Conservation (phyloP, 257 asterid species). For the Lantana camara region DNA sequence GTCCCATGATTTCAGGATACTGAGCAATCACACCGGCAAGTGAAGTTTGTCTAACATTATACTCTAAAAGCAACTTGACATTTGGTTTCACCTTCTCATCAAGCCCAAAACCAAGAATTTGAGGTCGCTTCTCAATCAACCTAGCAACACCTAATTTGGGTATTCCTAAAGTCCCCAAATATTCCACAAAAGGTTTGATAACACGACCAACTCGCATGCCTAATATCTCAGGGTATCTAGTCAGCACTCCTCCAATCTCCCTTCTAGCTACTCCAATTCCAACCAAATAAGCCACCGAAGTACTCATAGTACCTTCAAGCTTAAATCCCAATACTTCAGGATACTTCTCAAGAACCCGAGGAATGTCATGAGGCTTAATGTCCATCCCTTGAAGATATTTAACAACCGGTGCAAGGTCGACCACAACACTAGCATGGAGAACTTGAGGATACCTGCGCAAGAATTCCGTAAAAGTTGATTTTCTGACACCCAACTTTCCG, state of each 20-base stretch:
- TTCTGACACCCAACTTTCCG: conserved; percentile 84
- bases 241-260: conserved; percentile 79
- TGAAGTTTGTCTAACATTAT: conserved; percentile 57
- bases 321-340: conserved; percentile 93
- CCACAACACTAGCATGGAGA: conserved; percentile 95
- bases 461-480: conserved; percentile 78
- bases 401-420: conserved; percentile 91
- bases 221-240: conserved; percentile 81
- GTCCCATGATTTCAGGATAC: conserved; percentile 86
- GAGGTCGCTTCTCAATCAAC: conserved; percentile 80
- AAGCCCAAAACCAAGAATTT: conserved; percentile 86
- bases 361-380: conserved; percentile 81
- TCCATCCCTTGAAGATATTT: conserved; percentile 97
- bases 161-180: conserved; percentile 76
- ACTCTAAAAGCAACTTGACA: conserved; percentile 59
- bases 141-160: conserved; percentile 80
- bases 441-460: conserved; percentile 89
- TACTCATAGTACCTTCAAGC: conserved; percentile 98
- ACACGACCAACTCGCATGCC: conserved; percentile 98
- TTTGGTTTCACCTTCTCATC: conserved; percentile 74
- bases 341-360: conserved; percentile 79
- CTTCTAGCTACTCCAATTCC: conserved; percentile 95
- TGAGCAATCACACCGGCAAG: conserved; percentile 77
- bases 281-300: conserved; percentile 95
- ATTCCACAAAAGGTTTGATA: conserved; percentile 90